A percentile compares a stretch with the other conserved stretches of the same genome.
Conservation (phyloP, 345 rosid species). For the Cardiospermum halicacabum region DNA sequence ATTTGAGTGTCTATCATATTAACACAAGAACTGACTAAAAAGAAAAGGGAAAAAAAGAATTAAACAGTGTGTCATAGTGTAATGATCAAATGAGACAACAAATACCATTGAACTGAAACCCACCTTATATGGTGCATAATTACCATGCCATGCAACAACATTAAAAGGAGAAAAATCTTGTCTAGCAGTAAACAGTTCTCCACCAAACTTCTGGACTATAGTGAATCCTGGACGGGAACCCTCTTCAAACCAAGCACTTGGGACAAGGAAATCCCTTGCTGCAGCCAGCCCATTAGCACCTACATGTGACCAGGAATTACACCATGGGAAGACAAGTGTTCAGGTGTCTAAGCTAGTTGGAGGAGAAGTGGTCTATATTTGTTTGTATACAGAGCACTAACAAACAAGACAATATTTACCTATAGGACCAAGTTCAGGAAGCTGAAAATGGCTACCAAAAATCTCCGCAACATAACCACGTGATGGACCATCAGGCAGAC, state of each 20-base stretch:
- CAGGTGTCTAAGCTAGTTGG: neutral
- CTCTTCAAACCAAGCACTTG: constrained; percentile 84
- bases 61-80: neutral
- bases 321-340: neutral
- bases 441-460: constrained; percentile 91
- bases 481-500: constrained; percentile 82
- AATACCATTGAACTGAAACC: constrained; percentile 5
- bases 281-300: constrained; percentile 99
- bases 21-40: neutral
- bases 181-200: constrained; percentile 75
- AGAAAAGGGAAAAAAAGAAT: neutral
- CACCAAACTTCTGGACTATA: constrained; percentile 81
- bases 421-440: constrained; percentile 98
- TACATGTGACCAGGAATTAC: constrained; percentile 21
- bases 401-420: constrained; percentile 40
- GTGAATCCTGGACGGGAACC: constrained; percentile 56
- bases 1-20: neutral
- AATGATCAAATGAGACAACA: constrained; percentile 1
- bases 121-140: constrained; percentile 90
- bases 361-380: neutral
- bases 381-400: constrained; percentile 9
- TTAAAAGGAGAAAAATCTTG: constrained; percentile 98
- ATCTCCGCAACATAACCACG: constrained; percentile 91
- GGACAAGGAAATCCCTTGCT: constrained; percentile 83
- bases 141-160: constrained; percentile 98